phyloP scores from a whole-genome alignment of 345 rosid species.

The Lenwebbia sp. region DNA sequence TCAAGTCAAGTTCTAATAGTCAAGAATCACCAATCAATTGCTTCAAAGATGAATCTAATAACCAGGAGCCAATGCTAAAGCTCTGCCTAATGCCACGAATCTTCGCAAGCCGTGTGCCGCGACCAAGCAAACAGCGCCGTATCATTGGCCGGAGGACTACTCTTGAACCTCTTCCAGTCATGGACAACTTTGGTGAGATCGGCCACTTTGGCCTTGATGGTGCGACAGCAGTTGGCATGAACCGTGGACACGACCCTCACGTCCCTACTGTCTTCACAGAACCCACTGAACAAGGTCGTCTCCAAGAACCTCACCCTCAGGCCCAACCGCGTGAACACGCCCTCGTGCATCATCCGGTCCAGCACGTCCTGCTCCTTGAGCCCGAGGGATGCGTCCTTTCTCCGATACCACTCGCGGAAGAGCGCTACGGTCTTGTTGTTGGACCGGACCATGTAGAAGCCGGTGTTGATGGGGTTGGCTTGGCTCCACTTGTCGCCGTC shows the following conservation, averaged over 20 bases:
- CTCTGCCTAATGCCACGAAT: background rate
- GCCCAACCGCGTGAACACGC: constrained; percentile 14
- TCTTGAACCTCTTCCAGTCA: constrained; percentile 47
- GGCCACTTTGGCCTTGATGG: constrained; percentile 42
- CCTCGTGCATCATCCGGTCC: constrained; percentile 22
- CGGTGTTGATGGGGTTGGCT: constrained; percentile 40
- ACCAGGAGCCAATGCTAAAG: background rate
- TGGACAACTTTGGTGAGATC: constrained; percentile 42
- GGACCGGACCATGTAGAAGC: constrained; percentile 55
- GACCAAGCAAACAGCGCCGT: constrained; percentile 1
- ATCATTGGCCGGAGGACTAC: background rate
- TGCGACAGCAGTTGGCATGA: constrained; percentile 81
- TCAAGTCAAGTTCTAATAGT: background rate
- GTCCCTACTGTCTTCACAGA: constrained; percentile 51
- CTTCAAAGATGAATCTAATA: background rate
- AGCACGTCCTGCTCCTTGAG: constrained; percentile 74
- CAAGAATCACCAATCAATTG: background rate
- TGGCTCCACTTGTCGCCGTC: constrained; percentile 11
- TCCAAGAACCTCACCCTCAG: constrained; percentile 32
- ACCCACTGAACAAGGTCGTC: constrained; percentile 58
- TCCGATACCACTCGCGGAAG: constrained; percentile 47
- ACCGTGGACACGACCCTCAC: constrained; percentile 38
- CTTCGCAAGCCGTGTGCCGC: background rate
- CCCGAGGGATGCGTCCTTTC: constrained; percentile 32
- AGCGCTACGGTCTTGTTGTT: constrained; percentile 53